Percentiles rank a stretch among this genome's conserved stretches.
phyloP scores from a whole-genome alignment of 306 rosid genomes.

The Lagenaria siceraria region DNA sequence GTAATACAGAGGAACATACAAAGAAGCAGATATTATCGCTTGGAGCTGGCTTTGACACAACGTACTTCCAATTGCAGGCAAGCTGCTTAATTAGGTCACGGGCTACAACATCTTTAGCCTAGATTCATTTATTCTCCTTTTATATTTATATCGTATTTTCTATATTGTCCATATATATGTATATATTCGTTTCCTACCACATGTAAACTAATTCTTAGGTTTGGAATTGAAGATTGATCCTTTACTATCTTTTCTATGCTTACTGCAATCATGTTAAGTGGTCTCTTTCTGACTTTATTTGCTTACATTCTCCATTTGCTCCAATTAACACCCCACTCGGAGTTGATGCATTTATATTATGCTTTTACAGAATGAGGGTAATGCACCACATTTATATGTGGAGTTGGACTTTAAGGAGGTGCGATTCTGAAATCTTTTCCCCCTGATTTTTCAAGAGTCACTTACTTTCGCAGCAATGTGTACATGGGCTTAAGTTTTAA shows the following conservation, averaged over 20 bases:
- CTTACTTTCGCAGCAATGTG: not conserved
- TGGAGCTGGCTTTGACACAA: conserved; percentile 92
- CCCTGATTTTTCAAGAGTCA: conserved; percentile 9
- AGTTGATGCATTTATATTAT: conserved; percentile 8
- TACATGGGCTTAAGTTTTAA: not conserved
- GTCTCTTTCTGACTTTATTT: not conserved
- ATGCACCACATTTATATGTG: conserved; percentile 67
- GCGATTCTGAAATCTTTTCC: conserved; percentile 9
- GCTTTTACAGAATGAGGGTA: conserved; percentile 67
- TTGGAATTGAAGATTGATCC: not conserved
- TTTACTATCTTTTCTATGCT: not conserved
- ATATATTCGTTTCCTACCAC: not conserved
- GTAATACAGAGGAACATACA: conserved; percentile 11
- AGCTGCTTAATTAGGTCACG: conserved; percentile 35
- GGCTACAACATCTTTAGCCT: conserved; percentile 10
- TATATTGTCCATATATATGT: not conserved
- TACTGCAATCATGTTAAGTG: not conserved
- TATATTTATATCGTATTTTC: not conserved
- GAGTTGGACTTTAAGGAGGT: conserved; percentile 98
- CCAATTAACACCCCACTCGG: not conserved
- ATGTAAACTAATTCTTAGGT: not conserved
- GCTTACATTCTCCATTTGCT: not conserved
- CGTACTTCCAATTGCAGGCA: conserved; percentile 96
- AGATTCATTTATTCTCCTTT: not conserved
- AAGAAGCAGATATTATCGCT: conserved; percentile 54